phyloP scores from a whole-genome alignment of 805 yeast genomes.

The Scheffersomyces amazonensis region DNA sequence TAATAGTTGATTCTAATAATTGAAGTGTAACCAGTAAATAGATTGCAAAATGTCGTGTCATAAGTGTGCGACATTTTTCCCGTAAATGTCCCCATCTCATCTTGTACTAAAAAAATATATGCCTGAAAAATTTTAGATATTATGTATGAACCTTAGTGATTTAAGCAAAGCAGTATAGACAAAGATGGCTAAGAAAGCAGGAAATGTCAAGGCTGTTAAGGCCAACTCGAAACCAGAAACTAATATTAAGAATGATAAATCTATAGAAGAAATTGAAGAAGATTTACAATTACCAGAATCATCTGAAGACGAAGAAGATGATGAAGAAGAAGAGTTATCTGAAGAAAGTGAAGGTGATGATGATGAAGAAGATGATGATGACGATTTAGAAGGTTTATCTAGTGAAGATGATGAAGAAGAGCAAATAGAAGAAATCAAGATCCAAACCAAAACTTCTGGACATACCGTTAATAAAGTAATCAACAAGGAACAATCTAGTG shows the following conservation, averaged over 20 bases:
- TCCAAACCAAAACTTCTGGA: slow-evolving; percentile 9
- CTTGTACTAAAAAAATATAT: too few relatives aligned
- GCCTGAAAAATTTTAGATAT: too few relatives aligned
- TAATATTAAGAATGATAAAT: slow-evolving; percentile 11
- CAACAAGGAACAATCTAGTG: slow-evolving; percentile 4
- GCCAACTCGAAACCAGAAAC: not conserved
- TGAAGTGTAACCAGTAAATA: too few relatives aligned
- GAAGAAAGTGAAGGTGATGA: slow-evolving; percentile 19
- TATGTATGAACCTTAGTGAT: too few relatives aligned
- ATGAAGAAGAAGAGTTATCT: slow-evolving; percentile 12
- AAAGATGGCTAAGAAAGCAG: slow-evolving; percentile 3
- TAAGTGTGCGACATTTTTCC: too few relatives aligned
- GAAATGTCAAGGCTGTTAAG: not conserved
- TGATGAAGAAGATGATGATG: slow-evolving; percentile 21
- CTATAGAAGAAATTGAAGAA: slow-evolving; percentile 19
- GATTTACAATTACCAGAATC: slow-evolving; percentile 17
- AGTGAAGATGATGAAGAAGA: slow-evolving; percentile 16
- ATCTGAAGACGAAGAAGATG: slow-evolving; percentile 10
- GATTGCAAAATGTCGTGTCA: too few relatives aligned
- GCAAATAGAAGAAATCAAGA: slow-evolving; percentile 4
- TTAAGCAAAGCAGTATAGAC: too few relatives aligned
- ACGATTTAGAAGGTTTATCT: slow-evolving; percentile 23
- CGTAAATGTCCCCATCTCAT: too few relatives aligned
- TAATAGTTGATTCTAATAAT: too few relatives aligned
- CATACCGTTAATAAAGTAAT: slow-evolving; percentile 21